Evolutionary conservation across 1,139 yeast species (phyloP), one percentile per base, ranked within the genome.

Genomic region (Kluyveromyces sp.): DNA sequence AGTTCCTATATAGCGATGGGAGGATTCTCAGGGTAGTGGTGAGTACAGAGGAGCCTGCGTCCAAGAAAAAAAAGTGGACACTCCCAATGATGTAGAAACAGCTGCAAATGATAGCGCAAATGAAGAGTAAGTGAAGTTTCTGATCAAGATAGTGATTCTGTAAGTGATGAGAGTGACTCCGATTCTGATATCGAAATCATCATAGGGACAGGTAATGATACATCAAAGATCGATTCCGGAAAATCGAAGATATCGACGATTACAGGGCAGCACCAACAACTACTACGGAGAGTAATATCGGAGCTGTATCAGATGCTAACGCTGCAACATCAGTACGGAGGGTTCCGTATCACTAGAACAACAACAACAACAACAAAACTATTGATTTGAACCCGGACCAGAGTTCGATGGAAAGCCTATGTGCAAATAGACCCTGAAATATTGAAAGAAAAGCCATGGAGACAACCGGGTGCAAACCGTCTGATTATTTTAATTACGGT

Each of bases 401-500:
- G 81, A 79, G 50, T 78, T 75, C 53, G 85, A 90, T 47, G 97
- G 96, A 3, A 77, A 79, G 55, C 95, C 95, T 3, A 71, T 94
- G 86, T 95, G 0, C 83, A 84, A 55, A 73, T 90, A n/a, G 84
- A 87, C 53, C 73, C 90, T 25, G 95, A 86, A 53, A 83, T 81
- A 43, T 70, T 90, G 41, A 89, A 87, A 54, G 95, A 88, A 53
- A 94, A 94, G 68, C 98, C 98, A 2, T 92, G 99, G 99, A 77
- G 98, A 60, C 83, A 86, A 54, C 97, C 97, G 0, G 97, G 97
- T 44, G 96, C 96, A 3, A 97, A 92, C 65, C 71, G 38, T 79
- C 95, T 2, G 98, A 92, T 65, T 92, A 89, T 64, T 92, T 92
- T 72, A 92, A 92, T 66, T 92, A 83, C 59, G 98, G 98, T 2